Percentiles rank a stretch among this genome's conserved stretches.
Conservation (phyloP, 1,284 basidiomycete genomes). For the Trichosporon sp. region DNA sequence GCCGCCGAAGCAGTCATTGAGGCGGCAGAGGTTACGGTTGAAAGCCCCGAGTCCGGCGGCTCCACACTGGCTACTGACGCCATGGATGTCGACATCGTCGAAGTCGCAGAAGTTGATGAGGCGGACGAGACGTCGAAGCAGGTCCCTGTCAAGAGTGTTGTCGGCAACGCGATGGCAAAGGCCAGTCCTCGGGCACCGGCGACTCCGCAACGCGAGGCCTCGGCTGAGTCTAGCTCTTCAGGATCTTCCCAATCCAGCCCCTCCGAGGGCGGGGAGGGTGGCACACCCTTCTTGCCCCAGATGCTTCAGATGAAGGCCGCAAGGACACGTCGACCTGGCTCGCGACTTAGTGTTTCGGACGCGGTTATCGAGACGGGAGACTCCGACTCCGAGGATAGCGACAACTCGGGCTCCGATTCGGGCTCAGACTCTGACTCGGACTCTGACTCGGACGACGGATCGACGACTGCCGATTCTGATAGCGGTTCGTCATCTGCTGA, state of each 20-base stretch:
- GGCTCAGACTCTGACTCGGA: constrained; percentile 30
- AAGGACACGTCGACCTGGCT: constrained; percentile 38
- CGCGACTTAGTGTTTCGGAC: constrained; percentile 50
- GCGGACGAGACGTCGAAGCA: constrained; percentile 5
- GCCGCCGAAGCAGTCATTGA: background rate
- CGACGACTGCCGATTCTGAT: no score
- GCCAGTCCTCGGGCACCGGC: background rate
- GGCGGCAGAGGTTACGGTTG: background rate
- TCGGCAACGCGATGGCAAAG: constrained; percentile 21
- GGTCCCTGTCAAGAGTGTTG: constrained; percentile 17
- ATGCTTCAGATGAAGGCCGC: constrained; percentile 42
- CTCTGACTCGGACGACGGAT: constrained; percentile 20
- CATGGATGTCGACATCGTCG: constrained; percentile 8
- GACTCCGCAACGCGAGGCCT: background rate
- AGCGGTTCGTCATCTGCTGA: constrained; percentile 6
- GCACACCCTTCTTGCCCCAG: constrained; percentile 30
- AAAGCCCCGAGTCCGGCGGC: background rate
- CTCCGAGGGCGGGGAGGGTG: background rate
- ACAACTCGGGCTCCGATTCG: constrained; percentile 30
- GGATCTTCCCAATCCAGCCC: constrained; percentile 24
- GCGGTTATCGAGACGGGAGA: constrained; percentile 49
- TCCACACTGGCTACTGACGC: background rate
- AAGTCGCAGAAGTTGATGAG: background rate
- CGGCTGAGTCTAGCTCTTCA: background rate
- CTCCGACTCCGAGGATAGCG: constrained; percentile 38